Conservation (phyloP, 2,329 filamentous ascomycete genomes). For the Paraconiothyrium sp. region DNA sequence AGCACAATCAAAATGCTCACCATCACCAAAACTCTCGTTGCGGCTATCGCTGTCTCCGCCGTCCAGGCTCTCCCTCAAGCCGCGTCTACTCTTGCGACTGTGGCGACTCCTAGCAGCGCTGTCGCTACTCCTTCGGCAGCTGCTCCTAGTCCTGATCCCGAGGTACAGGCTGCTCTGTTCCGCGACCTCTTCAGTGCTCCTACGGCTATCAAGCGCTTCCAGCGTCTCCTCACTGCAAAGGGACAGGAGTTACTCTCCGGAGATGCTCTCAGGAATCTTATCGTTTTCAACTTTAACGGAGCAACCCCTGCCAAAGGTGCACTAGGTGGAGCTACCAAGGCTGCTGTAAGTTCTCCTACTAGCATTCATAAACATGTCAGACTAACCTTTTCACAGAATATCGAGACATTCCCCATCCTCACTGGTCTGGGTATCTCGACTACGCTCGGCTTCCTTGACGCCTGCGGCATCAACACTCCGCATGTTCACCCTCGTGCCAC, state of each 20-base stretch:
- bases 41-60: conserved; percentile 41
- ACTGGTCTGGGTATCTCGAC: conserved; percentile 51
- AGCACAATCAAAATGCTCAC: conserved; percentile 44
- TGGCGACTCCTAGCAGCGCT: conserved; percentile 20
- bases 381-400: conserved; percentile 36
- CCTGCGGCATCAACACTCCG: conserved; percentile 59
- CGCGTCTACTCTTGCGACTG: conserved; percentile 18
- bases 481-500: conserved; percentile 60
- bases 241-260: conserved; percentile 42
- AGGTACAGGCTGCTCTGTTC: conserved; percentile 38
- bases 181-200: conserved; percentile 43
- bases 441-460: conserved; percentile 52
- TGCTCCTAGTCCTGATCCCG: conserved; percentile 17
- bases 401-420: conserved; percentile 52
- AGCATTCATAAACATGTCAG: not conserved
- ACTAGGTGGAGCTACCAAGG: conserved; percentile 59
- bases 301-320: conserved; percentile 57
- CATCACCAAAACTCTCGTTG: conserved; percentile 46
- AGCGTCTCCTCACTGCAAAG: conserved; percentile 43
- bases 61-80: conserved; percentile 43
- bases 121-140: conserved; percentile 22
- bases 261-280: conserved; percentile 47
- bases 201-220: conserved; percentile 51
- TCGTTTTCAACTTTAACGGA: conserved; percentile 71
- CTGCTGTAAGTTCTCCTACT: conserved; percentile 30